Evolutionary conservation across 208 protist genomes (phyloP).

Genomic region (Vickermania spadyakhi): DNA sequence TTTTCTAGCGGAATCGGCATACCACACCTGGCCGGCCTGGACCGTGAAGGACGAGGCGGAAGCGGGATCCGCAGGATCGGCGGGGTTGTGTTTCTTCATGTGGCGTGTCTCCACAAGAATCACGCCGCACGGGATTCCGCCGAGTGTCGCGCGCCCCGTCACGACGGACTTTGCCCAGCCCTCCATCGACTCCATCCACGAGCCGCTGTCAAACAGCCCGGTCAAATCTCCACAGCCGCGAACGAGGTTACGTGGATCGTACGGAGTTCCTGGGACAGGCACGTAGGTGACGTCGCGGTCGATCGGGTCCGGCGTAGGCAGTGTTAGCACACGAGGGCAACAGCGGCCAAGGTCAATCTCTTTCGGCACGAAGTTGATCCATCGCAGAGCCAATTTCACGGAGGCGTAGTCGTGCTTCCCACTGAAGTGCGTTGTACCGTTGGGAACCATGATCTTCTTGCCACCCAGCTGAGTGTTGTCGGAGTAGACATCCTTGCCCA

Average conservation of each 20-base stretch:
- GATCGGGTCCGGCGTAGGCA: slow-evolving; percentile 33
- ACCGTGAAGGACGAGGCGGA: slow-evolving; percentile 55
- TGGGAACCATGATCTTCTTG: slow-evolving; percentile 95
- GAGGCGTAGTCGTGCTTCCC: slow-evolving; percentile 78
- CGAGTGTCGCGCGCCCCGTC: slow-evolving; percentile 92
- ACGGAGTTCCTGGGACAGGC: slow-evolving; percentile 48
- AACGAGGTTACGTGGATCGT: slow-evolving; percentile 81
- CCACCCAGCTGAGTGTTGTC: slow-evolving; percentile 97
- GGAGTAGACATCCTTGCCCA: slow-evolving; percentile 96
- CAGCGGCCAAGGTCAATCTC: slow-evolving; percentile 29
- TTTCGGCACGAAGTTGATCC: slow-evolving; percentile 89
- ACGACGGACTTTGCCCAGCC: slow-evolving; percentile 97
- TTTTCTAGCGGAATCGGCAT: slow-evolving; percentile 96
- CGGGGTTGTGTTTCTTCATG: slow-evolving; percentile 88
- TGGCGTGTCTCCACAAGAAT: slow-evolving; percentile 97
- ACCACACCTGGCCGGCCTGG: slow-evolving; percentile 95
- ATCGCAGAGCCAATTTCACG: slow-evolving; percentile 62
- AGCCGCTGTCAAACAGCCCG: slow-evolving; percentile 89
- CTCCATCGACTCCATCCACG: slow-evolving; percentile 86
- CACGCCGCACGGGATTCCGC: slow-evolving; percentile 96
- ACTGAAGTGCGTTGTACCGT: slow-evolving; percentile 93
- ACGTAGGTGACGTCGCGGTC: slow-evolving; percentile 76
- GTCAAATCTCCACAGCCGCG: slow-evolving; percentile 28
- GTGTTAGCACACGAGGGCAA: slow-evolving; percentile 28
- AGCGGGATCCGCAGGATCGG: slow-evolving; percentile 93